Base-by-base conservation (phyloP, 2,329 filamentous ascomycete genomes). In the Epichloe aotearoae region DNA sequence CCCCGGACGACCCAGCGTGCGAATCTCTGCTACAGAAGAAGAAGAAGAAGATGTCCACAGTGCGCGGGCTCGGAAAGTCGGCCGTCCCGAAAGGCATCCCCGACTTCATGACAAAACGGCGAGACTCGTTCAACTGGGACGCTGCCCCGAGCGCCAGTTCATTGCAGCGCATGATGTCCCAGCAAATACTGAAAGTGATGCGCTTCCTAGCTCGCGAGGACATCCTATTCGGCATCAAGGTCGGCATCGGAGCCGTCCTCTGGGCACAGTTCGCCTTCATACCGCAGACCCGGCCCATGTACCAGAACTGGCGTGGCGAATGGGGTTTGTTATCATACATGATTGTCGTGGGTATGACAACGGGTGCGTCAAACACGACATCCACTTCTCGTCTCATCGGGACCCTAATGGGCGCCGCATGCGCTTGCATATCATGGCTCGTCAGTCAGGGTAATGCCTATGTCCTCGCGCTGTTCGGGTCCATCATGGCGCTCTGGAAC, bases 291-390 rank as follows among this genome's bases (percentile, higher is more conserved):
- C 75, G 89, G 49, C 86, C 86, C 0, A 76, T 85, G 19, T 98
- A 96, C 64, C 76, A 82, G 49, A 84, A 84, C 60, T 97, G 90
- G 88, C 77, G 91, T 64, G 91, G 91, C 33, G 93, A 98, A 73
- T 98, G 93, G 93, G 93, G 93, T 20, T 74, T 98, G 2, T 67
- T 98, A 50, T 95, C 89, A 0, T 97, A 95, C 71, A 97, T 97
- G 91, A 82, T 97, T 62, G 93, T 98, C 23, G 95, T 90, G 63
- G 89, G 87, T 38, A 97, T 96, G 89, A 98, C 91, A 0, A 91
- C 96, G 20, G 93, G 93, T 30, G 89, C 93, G 7, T 88, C 89
- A 23, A 98, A 97, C 65, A 95, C 91, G 1, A 96, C 91, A 0
- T 90, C 89, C 4, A 82, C 83, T 61, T 82, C 90, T 46, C 83